These are phyloP conservation scores for Skeletonema marinoi DNA, from an alignment of 108 stramenopile species.

Conservation along the genomic window DNA sequence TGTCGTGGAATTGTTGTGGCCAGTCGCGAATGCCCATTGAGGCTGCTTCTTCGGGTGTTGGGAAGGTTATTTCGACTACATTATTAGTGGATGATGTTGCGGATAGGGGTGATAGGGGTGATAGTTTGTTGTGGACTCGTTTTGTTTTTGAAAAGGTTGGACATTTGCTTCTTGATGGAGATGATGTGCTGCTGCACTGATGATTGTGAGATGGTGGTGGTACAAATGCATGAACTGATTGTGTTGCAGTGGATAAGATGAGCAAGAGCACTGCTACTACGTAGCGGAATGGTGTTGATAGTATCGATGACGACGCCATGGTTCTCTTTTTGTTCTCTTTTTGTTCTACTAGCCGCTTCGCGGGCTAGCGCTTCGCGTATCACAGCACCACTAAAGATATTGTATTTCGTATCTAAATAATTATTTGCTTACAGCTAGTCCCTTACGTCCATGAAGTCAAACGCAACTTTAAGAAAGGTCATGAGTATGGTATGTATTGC, in stretches of 20 bases:
- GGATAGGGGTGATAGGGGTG: background rate
- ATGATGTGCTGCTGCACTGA: too few relatives aligned
- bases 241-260: background rate
- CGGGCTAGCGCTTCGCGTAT: too few relatives aligned
- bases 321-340: too few relatives aligned
- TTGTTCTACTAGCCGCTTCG: too few relatives aligned
- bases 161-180: too few relatives aligned
- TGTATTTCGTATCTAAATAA: too few relatives aligned
- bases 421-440: too few relatives aligned
- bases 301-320: too few relatives aligned
- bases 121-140: background rate
- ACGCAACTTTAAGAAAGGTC: too few relatives aligned
- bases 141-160: background rate
- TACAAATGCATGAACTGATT: background rate
- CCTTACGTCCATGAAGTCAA: too few relatives aligned
- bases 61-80: conserved; percentile 42
- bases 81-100: background rate
- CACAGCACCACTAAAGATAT: too few relatives aligned
- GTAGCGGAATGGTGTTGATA: background rate
- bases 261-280: background rate
- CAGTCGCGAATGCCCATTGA: conserved; percentile 66
- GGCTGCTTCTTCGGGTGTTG: conserved; percentile 51
- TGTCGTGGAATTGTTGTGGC: conserved; percentile 57
- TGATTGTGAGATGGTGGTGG: background rate
- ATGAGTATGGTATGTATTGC: too few relatives aligned